Conservation (phyloP, 1,139 yeast genomes). For the Protomyces lactucae-debilis region DNA sequence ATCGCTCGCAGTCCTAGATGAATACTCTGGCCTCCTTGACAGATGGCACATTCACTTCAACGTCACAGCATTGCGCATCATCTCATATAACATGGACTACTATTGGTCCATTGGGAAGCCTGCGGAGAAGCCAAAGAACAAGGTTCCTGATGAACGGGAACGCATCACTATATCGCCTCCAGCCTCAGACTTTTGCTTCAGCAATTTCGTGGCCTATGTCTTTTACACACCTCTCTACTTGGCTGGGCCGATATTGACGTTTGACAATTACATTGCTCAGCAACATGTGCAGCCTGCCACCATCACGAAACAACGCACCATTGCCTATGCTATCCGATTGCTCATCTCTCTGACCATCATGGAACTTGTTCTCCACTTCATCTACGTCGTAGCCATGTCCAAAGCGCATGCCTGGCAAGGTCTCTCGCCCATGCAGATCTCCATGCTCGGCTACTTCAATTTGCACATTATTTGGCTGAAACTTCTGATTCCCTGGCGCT, state of each 20-base stretch:
- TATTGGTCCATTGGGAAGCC: conserved; percentile 30
- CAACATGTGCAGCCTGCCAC: conserved; percentile 47
- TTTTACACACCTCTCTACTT: conserved; percentile 84
- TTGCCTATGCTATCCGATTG: conserved; percentile 63
- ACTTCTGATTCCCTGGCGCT: conserved; percentile 89
- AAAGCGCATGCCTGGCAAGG: conserved; percentile 85
- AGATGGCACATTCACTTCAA: conserved; percentile 97
- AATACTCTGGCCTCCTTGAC: conserved; percentile 60
- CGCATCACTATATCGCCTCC: conserved; percentile 65
- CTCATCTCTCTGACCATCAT: conserved; percentile 69
- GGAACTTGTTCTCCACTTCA: conserved; percentile 83
- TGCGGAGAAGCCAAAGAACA: background rate
- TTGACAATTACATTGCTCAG: conserved; percentile 85
- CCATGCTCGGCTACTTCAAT: conserved; percentile 90
- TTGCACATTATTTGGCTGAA: conserved; percentile 82
- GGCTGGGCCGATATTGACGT: conserved; percentile 92
- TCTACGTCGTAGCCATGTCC: conserved; percentile 90
- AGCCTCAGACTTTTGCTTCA: conserved; percentile 51
- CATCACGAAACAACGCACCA: conserved; percentile 50
- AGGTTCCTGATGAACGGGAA: conserved; percentile 48
- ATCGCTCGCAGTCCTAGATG: conserved; percentile 40
- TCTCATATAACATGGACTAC: conserved; percentile 78
- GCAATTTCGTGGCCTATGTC: conserved; percentile 68
- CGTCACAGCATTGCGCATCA: conserved; percentile 74
- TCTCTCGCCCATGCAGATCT: conserved; percentile 83